Evolutionary conservation across 768 basidiomycete genomes (phyloP).

Genomic region (Hebeloma cylindrosporum): DNA sequence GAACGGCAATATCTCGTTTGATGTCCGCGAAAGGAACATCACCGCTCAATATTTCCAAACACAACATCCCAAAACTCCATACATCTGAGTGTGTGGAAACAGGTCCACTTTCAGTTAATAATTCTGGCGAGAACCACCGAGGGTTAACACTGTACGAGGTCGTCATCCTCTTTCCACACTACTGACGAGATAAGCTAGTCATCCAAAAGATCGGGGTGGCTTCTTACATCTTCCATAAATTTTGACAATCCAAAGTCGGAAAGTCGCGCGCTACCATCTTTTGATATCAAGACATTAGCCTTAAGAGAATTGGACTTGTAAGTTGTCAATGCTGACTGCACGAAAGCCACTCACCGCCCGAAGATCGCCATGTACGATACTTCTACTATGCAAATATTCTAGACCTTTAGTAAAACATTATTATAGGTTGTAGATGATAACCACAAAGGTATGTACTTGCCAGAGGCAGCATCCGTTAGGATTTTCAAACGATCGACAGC

Average conservation of each 20-base stretch:
- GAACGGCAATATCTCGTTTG: slow-evolving; percentile 33
- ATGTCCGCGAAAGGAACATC: slow-evolving; percentile 37
- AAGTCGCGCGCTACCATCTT: slow-evolving; percentile 37
- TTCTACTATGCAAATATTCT: slow-evolving; percentile 38
- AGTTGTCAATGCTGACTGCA: not conserved
- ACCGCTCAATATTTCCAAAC: slow-evolving; percentile 46
- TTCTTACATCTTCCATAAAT: slow-evolving; percentile 37
- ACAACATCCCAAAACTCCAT: slow-evolving; percentile 51
- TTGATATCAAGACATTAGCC: slow-evolving; percentile 46
- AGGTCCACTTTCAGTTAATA: slow-evolving; percentile 30
- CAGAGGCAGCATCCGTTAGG: slow-evolving; percentile 38
- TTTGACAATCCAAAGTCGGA: slow-evolving; percentile 48
- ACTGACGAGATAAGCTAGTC: not conserved
- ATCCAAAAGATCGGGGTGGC: not conserved
- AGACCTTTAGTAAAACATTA: slow-evolving; percentile 30
- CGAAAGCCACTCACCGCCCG: slow-evolving; percentile 32
- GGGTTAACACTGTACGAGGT: slow-evolving; percentile 28
- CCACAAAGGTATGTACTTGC: slow-evolving; percentile 22
- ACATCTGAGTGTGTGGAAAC: slow-evolving; percentile 42
- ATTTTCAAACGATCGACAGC: slow-evolving; percentile 36
- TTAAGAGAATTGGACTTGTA: slow-evolving; percentile 14
- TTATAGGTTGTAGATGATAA: not conserved
- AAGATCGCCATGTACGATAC: slow-evolving; percentile 43
- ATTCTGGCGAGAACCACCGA: slow-evolving; percentile 45
- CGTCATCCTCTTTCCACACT: slow-evolving; percentile 31